Conservation (phyloP, 768 basidiomycete genomes). For the Suillus luteus region DNA sequence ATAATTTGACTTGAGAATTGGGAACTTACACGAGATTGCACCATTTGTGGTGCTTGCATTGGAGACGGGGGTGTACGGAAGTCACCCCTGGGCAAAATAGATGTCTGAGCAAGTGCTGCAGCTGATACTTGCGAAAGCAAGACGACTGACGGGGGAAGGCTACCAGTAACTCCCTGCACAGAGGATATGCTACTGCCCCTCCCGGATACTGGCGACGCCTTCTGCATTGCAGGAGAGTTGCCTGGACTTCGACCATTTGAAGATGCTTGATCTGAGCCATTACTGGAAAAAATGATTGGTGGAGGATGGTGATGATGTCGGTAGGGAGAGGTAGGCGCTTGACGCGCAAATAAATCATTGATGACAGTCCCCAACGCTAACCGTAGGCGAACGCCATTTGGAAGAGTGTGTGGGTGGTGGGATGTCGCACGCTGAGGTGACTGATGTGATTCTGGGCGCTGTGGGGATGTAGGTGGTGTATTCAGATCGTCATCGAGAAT, state of each 20-base stretch:
- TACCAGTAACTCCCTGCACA: slow-evolving; percentile 15
- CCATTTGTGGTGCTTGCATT: slow-evolving; percentile 1
- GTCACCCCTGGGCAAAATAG: slow-evolving; percentile 11
- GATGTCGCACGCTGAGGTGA: slow-evolving; percentile 22
- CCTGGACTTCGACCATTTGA: slow-evolving; percentile 25
- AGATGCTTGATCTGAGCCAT: slow-evolving; percentile 29
- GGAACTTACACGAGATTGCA: slow-evolving; percentile 5
- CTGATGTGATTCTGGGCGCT: slow-evolving; percentile 27
- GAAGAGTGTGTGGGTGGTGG: slow-evolving; percentile 64
- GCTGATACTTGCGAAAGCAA: slow-evolving; percentile 33
- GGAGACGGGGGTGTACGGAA: slow-evolving; percentile 6
- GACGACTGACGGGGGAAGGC: slow-evolving; percentile 33
- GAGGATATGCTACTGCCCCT: slow-evolving; percentile 23
- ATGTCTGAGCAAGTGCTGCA: slow-evolving; percentile 14
- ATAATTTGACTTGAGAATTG: background rate
- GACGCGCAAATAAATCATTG: slow-evolving; percentile 80
- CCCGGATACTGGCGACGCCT: slow-evolving; percentile 27
- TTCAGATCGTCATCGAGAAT: slow-evolving; percentile 54
- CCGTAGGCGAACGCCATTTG: slow-evolving; percentile 79
- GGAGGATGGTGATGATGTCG: slow-evolving; percentile 38
- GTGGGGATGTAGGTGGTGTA: slow-evolving; percentile 56
- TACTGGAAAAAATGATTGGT: slow-evolving; percentile 33
- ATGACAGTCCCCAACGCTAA: slow-evolving; percentile 75
- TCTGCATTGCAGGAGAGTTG: slow-evolving; percentile 25
- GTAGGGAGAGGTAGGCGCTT: slow-evolving; percentile 48